A percentile compares a stretch with the other conserved stretches of the same genome.
Conservation (phyloP, 2,329 filamentous ascomycete genomes). For the Colletotrichum orbiculare region DNA sequence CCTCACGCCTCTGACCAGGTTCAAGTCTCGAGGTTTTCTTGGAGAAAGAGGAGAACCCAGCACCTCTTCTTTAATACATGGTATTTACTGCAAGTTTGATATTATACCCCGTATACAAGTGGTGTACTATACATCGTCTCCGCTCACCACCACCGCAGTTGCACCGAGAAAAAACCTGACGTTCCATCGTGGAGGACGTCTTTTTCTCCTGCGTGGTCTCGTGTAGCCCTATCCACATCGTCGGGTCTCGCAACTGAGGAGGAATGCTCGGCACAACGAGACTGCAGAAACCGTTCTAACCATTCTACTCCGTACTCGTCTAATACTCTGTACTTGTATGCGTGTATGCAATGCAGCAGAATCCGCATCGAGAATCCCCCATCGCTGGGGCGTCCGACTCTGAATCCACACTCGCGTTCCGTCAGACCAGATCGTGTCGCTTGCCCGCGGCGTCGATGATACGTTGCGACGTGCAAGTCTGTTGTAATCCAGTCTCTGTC, state of each 20-base stretch:
- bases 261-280: slow-evolving; percentile 4
- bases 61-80: not conserved
- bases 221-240: slow-evolving; percentile 23
- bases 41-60: slow-evolving; percentile 30
- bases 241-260: slow-evolving; percentile 9
- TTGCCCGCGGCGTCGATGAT: not conserved
- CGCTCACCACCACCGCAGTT: slow-evolving; percentile 25
- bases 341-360: not conserved
- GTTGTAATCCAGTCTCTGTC: not conserved
- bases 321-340: too few relatives aligned
- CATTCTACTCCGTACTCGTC: not conserved
- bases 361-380: slow-evolving; percentile 5
- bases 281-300: not conserved
- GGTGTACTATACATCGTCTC: not conserved
- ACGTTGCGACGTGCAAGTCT: not conserved
- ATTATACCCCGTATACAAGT: too few relatives aligned
- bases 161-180: slow-evolving; percentile 14
- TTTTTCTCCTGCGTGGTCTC: not conserved
- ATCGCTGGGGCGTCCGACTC: not conserved
- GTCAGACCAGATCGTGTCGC: not conserved
- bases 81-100: too few relatives aligned
- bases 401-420: not conserved
- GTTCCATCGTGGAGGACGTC: slow-evolving; percentile 5
- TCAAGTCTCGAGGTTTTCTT: not conserved
- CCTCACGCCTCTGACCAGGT: too few relatives aligned